A percentile compares a stretch with the other conserved stretches of the same genome.
Conservation (phyloP, 2,329 filamentous ascomycete genomes). For the Aspergillus sp. region DNA sequence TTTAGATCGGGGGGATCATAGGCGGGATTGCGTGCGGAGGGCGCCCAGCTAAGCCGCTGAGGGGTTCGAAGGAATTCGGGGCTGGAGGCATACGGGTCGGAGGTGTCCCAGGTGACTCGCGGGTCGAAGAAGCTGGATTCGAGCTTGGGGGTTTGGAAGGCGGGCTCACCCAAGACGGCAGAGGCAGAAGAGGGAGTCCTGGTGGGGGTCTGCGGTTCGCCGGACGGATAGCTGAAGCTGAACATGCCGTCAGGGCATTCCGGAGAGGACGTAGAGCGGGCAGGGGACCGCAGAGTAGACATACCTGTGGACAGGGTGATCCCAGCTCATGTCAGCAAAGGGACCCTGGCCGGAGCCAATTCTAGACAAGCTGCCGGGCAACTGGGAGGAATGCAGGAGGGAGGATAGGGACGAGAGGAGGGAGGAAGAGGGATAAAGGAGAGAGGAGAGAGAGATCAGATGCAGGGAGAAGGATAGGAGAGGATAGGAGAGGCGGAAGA, state of each 20-base stretch:
- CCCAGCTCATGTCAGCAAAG: constrained; percentile 39
- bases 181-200: constrained; percentile 35
- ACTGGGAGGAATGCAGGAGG: constrained; percentile 4
- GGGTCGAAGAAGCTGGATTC: constrained; percentile 40
- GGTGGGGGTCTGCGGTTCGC: constrained; percentile 39
- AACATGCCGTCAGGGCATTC: constrained; percentile 26
- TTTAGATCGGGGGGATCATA: constrained; percentile 6
- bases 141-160: constrained; percentile 38
- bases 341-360: constrained; percentile 30
- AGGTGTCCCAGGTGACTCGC: constrained; percentile 38
- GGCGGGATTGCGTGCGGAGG: constrained; percentile 8
- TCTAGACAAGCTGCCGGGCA: constrained; percentile 27
- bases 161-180: constrained; percentile 26
- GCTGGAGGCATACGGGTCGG: constrained; percentile 39
- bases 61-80: constrained; percentile 37
- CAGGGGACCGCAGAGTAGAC: constrained; percentile 7
- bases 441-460: constrained; percentile 12
- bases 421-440: constrained; percentile 9
- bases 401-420: constrained; percentile 12
- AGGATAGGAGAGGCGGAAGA: background rate
- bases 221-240: constrained; percentile 39
- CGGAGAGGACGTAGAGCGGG: constrained; percentile 1
- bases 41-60: constrained; percentile 21
- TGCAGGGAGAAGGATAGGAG: constrained; percentile 1
- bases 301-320: constrained; percentile 39